Base-by-base conservation (phyloP, 116 monocot genomes). In the Posidonia oceanica region DNA sequence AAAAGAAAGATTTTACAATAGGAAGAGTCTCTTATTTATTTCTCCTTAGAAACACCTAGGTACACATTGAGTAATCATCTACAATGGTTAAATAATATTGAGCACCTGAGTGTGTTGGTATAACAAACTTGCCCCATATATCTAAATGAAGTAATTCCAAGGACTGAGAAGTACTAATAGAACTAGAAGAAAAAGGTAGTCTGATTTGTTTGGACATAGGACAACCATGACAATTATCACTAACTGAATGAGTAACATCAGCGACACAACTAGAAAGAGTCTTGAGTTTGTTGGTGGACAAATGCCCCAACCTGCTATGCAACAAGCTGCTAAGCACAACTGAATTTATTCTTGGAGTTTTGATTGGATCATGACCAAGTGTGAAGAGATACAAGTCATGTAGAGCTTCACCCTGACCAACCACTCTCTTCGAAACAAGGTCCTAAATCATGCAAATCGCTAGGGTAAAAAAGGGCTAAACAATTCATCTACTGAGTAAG, bases 351-450 rank as follows among this genome's bases (percentile, higher is more conserved):
- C 29, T 29, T 29, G 29, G 29, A 29, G 1, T 29, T 29, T 29
- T 29, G 29, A 29, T 1, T 29, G 29, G 29, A 29, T 29, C 29
- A 29, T 29, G 29, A 29, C 29, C 29, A 7, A 56, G 7, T 56
- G 56, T 1, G 7, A 15, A 16, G 0, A 56, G 15, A 18, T 5
- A n/a, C 4, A 0, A 2, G 0, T 17, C 56, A 0, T 1, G 14
- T 7, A 17, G n/a, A 56, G 1, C 18, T 56, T 18, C 18, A 56
- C 15, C 56, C 0, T 56, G 56, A 56, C 15, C 56, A 56, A 56
- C 14, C 56, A 56, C 15, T 18, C 18, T 56, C 56, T 17, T 56
- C n/a, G 56, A 56, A 18, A 2, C 15, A 4, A 17, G 56, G 56
- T 56, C 56, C 15, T 56, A n/a, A 7, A 56, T 56, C 56, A 56